Evolutionary conservation across 2,329 filamentous ascomycete genomes (phyloP), one percentile per base, ranked within the genome.

Genomic region (Aschersonia sp.): DNA sequence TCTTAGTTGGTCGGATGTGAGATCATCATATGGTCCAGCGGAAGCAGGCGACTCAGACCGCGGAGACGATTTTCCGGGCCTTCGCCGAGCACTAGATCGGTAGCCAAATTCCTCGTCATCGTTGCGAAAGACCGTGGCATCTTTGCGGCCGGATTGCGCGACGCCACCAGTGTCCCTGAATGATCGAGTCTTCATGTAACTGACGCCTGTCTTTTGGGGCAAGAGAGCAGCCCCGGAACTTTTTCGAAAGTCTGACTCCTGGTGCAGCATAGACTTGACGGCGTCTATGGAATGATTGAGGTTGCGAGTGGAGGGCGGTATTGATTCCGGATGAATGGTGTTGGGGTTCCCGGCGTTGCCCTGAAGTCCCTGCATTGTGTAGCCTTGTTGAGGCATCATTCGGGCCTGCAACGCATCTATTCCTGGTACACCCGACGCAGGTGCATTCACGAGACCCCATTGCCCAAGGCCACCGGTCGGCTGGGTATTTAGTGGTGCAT

Each of bases 401-500:
- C 89, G 85, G 49, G 88, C 84, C 59, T 94, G 88, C 46, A 98
- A 69, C 29, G 87, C 85, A 61, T 96, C 89, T 46, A 98, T 94
- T 57, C 96, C 96, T 1, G 92, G 92, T 52, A 98, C 68, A 1
- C 91, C 92, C 41, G 81, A 84, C 4, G 89, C 78, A 2, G 92
- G 92, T 2, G 89, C 85, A 64, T 98, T 98, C 32, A 97, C 92
- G 48, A 97, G 78, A n/a, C 92, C 92, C 92, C 92, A 98, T 62
- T 97, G 92, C 10, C 92, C 92, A 5, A 92, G 91, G 38, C 80
- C 72, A 9, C 92, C 92, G 3, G 92, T 98, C 4, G 92, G 92
- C 61, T 98, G 92, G n/a, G 89, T 82, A 57, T 94, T 91, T 52
- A 98, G 65, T 32, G 81, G 78, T 47, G 74, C 73, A 45, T 74